These are phyloP conservation scores for Shiraia sp. DNA, from an alignment of 2,329 filamentous ascomycete genomes.

Conservation along the genomic window DNA sequence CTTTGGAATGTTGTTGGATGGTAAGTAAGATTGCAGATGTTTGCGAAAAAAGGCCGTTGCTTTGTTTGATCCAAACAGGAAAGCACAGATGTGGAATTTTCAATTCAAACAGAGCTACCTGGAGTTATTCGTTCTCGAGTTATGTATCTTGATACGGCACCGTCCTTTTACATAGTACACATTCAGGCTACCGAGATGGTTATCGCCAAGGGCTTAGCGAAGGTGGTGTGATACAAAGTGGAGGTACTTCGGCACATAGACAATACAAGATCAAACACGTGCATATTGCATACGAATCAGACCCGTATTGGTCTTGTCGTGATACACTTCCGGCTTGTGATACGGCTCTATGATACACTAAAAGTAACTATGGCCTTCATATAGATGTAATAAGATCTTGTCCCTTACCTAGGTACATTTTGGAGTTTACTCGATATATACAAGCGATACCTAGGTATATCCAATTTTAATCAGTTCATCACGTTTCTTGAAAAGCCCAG, in stretches of 20 bases:
- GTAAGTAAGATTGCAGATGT: neutral
- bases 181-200: neutral
- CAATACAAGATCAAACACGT: neutral
- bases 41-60: neutral
- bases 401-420: no score
- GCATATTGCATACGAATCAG: no score
- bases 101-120: no score
- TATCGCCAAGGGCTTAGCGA: constrained; percentile 21
- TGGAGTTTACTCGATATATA: no score
- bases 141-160: constrained; percentile 2
- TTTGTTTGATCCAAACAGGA: neutral
- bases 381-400: no score
- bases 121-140: neutral
- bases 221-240: constrained; percentile 22
- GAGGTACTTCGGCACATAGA: constrained; percentile 7
- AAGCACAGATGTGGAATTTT: neutral
- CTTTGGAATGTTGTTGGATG: neutral
- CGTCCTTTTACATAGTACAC: constrained; percentile 5
- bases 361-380: no score
- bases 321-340: no score
- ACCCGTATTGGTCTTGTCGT: no score
- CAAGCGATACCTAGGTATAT: no score
- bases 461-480: no score
- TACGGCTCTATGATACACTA: no score
- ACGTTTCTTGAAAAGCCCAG: constrained; percentile 15